Percentiles rank a stretch among this genome's conserved stretches.
Evolutionary conservation across 2,329 filamentous ascomycete genomes (phyloP).

Genomic region (Aspergillus floridensis): DNA sequence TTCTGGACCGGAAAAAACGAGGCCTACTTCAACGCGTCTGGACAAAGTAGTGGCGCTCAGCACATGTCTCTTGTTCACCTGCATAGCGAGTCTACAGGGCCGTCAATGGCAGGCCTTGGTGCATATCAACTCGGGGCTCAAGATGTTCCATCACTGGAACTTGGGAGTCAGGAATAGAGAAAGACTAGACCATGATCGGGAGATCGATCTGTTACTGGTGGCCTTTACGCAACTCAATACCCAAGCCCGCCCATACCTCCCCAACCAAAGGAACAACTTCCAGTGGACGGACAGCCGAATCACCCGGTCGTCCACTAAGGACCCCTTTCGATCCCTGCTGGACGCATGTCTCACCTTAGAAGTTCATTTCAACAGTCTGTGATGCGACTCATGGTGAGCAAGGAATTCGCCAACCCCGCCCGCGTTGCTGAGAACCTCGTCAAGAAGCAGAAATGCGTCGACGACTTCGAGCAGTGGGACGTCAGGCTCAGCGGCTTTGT

Average conservation of each 20-base stretch:
- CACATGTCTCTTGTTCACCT: conserved; percentile 6
- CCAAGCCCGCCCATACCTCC: conserved; percentile 6
- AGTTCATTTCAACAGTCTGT: not conserved
- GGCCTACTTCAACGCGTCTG: not conserved
- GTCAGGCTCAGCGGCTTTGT: not conserved
- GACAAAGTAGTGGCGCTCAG: conserved; percentile 3
- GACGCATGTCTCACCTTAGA: not conserved
- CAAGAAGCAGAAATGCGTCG: not conserved
- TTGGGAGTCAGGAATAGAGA: not conserved
- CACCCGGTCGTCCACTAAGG: not conserved
- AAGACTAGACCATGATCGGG: not conserved
- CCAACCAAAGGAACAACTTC: not conserved
- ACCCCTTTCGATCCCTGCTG: not conserved
- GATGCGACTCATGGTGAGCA: not conserved
- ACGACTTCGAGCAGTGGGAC: not conserved
- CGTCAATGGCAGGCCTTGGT: conserved; percentile 6
- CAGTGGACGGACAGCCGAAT: not conserved
- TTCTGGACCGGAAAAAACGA: not conserved
- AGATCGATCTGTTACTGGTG: not conserved
- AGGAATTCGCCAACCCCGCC: not conserved
- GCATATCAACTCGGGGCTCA: conserved; percentile 8
- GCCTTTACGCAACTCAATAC: conserved; percentile 2
- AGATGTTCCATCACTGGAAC: conserved; percentile 4
- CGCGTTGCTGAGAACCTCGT: not conserved
- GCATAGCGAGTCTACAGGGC: conserved; percentile 3